Base-by-base conservation (phyloP, 1,284 basidiomycete species). In the Trichosporon asahii region DNA sequence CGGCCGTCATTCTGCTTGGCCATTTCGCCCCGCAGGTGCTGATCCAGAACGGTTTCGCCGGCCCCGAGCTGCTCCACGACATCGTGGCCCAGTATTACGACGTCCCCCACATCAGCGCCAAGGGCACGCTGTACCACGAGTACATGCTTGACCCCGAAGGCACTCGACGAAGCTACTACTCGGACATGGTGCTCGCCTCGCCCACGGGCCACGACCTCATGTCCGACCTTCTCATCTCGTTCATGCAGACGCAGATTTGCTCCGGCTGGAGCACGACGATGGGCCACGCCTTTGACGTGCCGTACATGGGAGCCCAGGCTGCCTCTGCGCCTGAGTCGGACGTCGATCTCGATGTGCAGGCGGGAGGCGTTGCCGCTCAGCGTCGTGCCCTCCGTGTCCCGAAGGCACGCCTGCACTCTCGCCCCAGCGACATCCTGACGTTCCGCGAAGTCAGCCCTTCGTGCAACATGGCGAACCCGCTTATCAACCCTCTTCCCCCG, bases 81-180 rank as follows among this genome's bases (percentile, higher is more conserved):
- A 85, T 91, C 65, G 93, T 97, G 0, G 92, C 95, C 0, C 93
- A 95, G 79, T 97, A 93, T 84, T 98, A 98, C 84, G 95, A 98
- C 79, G 88, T 97, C 37, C 94, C 95, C 0, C 92, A 97, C 80
- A 85, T 98, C 78, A 67, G 66, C 82, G 88, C 89, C 72, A 95
- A 95, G 84, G 88, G 93, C 7, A 81, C 91, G 46, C 82, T 95
- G 2, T 95, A 94, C 84, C 88, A 89, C 23, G 87, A 90, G 67
- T 96, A 94, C 83, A 89, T 97, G 82, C 80, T 85, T 29, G 87
- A 91, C 76, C 91, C 94, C 0, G 82, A 88, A 37, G 87, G 88
- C 33, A 87, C 92, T 69, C 85, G 88, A 27, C 86, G 88, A 68
- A 75, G 78, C 23, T 94, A 91, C 85, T 97, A 89, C 82, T 86